A percentile compares a stretch with the other conserved stretches of the same genome.
phyloP scores from a whole-genome alignment of 140 eudicot species.

The Bidens hawaiensis region DNA sequence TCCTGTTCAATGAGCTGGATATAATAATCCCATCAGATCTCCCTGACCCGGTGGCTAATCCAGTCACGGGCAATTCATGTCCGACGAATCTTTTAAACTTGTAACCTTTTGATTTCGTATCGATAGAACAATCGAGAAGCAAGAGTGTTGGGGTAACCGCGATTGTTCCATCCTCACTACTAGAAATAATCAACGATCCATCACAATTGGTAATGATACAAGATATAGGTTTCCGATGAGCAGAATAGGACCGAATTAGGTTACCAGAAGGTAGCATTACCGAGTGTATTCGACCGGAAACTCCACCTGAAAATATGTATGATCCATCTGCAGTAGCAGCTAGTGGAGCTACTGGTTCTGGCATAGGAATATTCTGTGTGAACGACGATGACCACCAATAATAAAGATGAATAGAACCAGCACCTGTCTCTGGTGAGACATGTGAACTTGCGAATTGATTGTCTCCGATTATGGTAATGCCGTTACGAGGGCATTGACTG shows the following conservation, averaged over 20 bases:
- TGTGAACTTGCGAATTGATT: conserved; percentile 38
- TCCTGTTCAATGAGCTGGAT: conserved; percentile 40
- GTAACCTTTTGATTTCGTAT: neutral
- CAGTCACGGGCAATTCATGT: conserved; percentile 34
- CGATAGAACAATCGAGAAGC: conserved; percentile 23
- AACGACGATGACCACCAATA: conserved; percentile 36
- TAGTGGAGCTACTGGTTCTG: conserved; percentile 51
- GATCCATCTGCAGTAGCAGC: conserved; percentile 30
- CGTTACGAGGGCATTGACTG: conserved; percentile 39
- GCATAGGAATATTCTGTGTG: conserved; percentile 17
- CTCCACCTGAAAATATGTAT: conserved; percentile 42
- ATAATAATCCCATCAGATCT: conserved; percentile 25
- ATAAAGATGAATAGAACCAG: conserved; percentile 32
- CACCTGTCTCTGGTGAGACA: conserved; percentile 33
- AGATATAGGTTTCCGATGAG: conserved; percentile 31
- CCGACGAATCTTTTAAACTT: conserved; percentile 21
- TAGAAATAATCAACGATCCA: conserved; percentile 34
- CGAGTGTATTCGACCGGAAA: conserved; percentile 35
- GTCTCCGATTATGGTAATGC: conserved; percentile 26
- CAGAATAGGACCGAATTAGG: conserved; percentile 29
- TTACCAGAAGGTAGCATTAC: conserved; percentile 30
- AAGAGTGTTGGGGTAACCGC: conserved; percentile 12
- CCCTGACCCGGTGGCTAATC: conserved; percentile 26
- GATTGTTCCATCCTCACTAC: conserved; percentile 43
- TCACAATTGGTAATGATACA: conserved; percentile 29